Conservation (phyloP, 495 filamentous ascomycete species). For the Xylaria grammica region DNA sequence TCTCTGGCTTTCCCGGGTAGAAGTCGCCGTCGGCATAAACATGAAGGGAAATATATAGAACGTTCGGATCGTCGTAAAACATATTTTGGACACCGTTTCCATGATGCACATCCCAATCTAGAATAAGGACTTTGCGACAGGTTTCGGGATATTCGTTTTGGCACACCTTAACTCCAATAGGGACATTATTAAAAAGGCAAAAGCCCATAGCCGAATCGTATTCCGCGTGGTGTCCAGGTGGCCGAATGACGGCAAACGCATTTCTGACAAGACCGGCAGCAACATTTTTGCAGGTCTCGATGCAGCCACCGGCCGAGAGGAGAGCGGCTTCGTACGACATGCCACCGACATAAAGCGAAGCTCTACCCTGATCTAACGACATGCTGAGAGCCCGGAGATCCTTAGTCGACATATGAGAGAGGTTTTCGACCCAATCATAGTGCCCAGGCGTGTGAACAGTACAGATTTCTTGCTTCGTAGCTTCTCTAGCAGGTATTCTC, state of each 20-base stretch:
- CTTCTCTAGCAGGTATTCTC: conserved; percentile 76
- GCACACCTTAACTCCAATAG: conserved; percentile 83
- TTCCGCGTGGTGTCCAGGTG: conserved; percentile 95
- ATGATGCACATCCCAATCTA: conserved; percentile 91
- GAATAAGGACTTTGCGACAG: conserved; percentile 86
- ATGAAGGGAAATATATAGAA: conserved; percentile 96
- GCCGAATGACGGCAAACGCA: conserved; percentile 90
- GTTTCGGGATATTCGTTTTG: conserved; percentile 73
- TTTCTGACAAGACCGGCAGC: conserved; percentile 83
- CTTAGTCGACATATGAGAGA: conserved; percentile 57
- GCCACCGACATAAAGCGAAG: conserved; percentile 89
- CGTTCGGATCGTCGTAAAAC: conserved; percentile 92
- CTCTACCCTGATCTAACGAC: conserved; percentile 64
- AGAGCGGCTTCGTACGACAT: conserved; percentile 79
- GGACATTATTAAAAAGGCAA: conserved; percentile 97
- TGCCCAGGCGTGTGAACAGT: conserved; percentile 77
- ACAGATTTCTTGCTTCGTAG: conserved; percentile 75
- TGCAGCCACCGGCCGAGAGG: conserved; percentile 90
- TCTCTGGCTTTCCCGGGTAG: conserved; percentile 78
- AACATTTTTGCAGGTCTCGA: conserved; percentile 90
- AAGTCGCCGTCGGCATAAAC: conserved; percentile 81
- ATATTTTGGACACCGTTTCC: conserved; percentile 97
- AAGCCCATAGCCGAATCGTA: conserved; percentile 85
- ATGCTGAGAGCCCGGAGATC: conserved; percentile 65
- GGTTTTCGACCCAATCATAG: conserved; percentile 73